Base-by-base conservation (phyloP, 139 green algal species). In the Picochlorum costavermella region DNA sequence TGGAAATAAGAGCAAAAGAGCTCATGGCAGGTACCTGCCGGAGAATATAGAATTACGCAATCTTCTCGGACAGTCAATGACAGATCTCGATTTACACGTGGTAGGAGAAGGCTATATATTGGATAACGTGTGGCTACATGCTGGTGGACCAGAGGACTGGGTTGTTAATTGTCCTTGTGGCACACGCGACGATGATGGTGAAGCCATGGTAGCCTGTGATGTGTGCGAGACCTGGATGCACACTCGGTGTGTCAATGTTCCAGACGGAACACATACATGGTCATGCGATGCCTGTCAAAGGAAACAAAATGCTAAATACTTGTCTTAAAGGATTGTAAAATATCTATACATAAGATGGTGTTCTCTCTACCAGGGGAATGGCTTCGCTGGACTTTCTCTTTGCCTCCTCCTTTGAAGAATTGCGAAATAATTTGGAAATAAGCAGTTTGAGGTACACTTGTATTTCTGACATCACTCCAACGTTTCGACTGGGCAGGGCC, bases 141-240 rank as follows among this genome's bases (percentile, higher is more conserved):
- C 82, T 56, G 86, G 86, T 12, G 91, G 90, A 5, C 59, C 76
- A 40, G 92, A 96, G 61, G 81, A 92, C 62, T 98, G 92, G 92
- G 67, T 77, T 36, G 92, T 98, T 44, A 40, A 61, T 28, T 96
- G 89, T 72, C 31, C 31, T 5, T 96, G 89, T 68, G 87, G 88
- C 20, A 81, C 78, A 8, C 46, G 49, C 13, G 92, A 97, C 65
- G 92, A 98, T 65, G 92, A 98, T 70, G 92, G 92, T 20, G 92
- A 97, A 75, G 77, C 86, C 50, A 98, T 98, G 92, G 76, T 97
- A n/a, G 71, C 72, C 1, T 98, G 92, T 69, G 92, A 97, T 66
- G 57, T 36, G 16, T 98, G 92, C 49, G 50, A 51, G 25, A 33
- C 16, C 6, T 70, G 63, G 63, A 12, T 45, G 20, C 63, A 70